Percentiles rank a stretch among this genome's conserved stretches.
Conservation (phyloP, 192 early-diverging fungal species). For the Linnemannia schmuckeri region DNA sequence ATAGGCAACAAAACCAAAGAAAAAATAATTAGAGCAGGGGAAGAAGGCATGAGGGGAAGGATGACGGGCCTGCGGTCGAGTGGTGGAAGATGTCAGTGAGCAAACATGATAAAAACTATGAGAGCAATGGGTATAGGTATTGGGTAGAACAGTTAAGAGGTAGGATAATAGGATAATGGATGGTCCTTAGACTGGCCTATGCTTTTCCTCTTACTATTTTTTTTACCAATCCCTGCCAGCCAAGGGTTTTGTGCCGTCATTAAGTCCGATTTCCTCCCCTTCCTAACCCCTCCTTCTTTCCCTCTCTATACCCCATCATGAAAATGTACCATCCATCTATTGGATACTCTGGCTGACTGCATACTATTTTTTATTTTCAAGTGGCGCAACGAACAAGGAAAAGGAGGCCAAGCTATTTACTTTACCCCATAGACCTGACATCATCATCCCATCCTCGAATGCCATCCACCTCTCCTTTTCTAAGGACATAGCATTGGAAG, state of each 20-base stretch:
- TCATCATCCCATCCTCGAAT: background rate
- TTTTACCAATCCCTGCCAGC: background rate
- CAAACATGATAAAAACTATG: background rate
- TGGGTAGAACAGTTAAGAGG: background rate
- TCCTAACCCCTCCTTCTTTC: background rate
- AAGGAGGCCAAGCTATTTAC: background rate
- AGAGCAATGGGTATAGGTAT: background rate
- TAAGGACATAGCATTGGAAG: background rate
- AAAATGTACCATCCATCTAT: background rate
- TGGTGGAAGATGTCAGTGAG: background rate
- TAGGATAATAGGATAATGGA: background rate
- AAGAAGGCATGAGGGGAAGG: background rate
- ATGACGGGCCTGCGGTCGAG: too few species aligned
- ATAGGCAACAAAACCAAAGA: conserved; percentile 3
- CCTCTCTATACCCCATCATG: background rate
- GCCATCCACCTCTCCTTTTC: background rate
- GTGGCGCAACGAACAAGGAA: background rate
- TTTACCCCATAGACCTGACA: background rate
- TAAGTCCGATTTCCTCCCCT: conserved; percentile 1
- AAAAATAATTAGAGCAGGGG: background rate
- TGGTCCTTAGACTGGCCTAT: background rate
- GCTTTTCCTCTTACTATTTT: background rate
- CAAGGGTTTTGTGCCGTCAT: background rate
- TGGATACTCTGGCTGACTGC: background rate
- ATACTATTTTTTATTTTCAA: background rate